Evolutionary conservation across 768 basidiomycete genomes (phyloP).

Genomic region (Candolleomyces efflorescens): DNA sequence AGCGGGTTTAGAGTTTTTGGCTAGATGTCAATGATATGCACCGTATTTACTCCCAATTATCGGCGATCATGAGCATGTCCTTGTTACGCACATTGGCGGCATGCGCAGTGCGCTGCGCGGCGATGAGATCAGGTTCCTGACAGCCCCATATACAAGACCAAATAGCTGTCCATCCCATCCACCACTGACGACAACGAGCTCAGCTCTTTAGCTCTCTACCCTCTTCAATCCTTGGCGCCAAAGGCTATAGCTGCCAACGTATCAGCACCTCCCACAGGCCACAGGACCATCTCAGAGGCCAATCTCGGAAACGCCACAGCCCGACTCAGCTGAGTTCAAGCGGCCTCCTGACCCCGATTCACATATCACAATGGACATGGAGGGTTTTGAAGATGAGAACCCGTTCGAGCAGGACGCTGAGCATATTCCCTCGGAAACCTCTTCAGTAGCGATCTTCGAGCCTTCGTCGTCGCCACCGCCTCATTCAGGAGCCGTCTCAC

Average conservation of each 20-base stretch:
- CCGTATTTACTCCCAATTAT: no score
- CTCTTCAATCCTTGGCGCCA: not conserved
- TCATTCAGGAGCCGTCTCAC: conserved; percentile 42
- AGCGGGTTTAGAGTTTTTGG: conserved; percentile 60
- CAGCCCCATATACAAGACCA: conserved; percentile 27
- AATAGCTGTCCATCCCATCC: conserved; percentile 24
- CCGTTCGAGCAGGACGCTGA: conserved; percentile 55
- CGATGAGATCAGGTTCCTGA: conserved; percentile 14
- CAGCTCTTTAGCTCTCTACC: not conserved
- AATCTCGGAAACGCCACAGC: not conserved
- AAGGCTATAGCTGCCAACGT: no score
- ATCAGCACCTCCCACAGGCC: not conserved
- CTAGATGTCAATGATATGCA: conserved; percentile 20
- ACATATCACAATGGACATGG: conserved; percentile 25
- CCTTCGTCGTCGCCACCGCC: conserved; percentile 49
- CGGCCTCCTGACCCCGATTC: not conserved
- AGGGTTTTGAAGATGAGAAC: conserved; percentile 61
- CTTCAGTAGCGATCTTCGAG: conserved; percentile 55
- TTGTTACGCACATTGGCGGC: no score
- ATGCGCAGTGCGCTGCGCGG: not conserved
- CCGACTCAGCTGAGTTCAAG: not conserved
- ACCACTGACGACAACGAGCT: not conserved
- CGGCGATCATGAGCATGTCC: not conserved
- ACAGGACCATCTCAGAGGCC: not conserved
- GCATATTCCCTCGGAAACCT: conserved; percentile 44